A percentile compares a stretch with the other conserved stretches of the same genome.
phyloP scores from a whole-genome alignment of 352 stramenopile genomes.

The Globisporangium spinosum region DNA sequence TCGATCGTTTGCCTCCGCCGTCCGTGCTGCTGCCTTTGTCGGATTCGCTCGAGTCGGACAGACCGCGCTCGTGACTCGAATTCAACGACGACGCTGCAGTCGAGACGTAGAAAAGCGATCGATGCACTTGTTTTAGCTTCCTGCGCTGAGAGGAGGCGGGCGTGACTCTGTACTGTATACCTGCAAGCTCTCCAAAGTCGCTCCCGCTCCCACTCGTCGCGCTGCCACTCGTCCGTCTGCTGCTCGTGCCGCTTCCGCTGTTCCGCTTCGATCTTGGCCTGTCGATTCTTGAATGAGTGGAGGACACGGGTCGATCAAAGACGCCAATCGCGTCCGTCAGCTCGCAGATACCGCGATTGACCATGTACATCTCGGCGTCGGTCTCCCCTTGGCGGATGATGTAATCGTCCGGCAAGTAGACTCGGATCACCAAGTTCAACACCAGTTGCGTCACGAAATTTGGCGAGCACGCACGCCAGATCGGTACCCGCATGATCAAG shows the following conservation, averaged over 20 bases:
- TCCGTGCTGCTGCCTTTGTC: neutral
- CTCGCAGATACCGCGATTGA: conserved; percentile 56
- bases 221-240: conserved; percentile 4
- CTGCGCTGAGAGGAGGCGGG: neutral
- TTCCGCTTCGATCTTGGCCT: neutral
- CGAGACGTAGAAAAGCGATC: neutral
- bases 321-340: conserved; percentile 14
- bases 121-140: neutral
- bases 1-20: neutral
- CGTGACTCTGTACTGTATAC: conserved; percentile 3
- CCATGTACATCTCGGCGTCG: conserved; percentile 61
- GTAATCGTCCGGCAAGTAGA: conserved; percentile 67
- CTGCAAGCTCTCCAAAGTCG: neutral
- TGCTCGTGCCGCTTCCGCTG: neutral
- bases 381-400: conserved; percentile 48
- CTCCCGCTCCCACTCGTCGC: neutral
- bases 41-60: conserved; percentile 1
- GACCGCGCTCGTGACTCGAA: neutral
- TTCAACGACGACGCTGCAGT: neutral
- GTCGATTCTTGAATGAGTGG: neutral
- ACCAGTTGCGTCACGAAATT: conserved; percentile 60
- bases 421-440: conserved; percentile 39
- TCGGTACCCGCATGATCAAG: conserved; percentile 42
- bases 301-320: conserved; percentile 2
- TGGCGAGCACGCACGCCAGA: conserved; percentile 34